Evolutionary conservation across 2,329 filamentous ascomycete species (phyloP), one percentile per base, ranked within the genome.

Genomic region (Albifimbria verrucaria): DNA sequence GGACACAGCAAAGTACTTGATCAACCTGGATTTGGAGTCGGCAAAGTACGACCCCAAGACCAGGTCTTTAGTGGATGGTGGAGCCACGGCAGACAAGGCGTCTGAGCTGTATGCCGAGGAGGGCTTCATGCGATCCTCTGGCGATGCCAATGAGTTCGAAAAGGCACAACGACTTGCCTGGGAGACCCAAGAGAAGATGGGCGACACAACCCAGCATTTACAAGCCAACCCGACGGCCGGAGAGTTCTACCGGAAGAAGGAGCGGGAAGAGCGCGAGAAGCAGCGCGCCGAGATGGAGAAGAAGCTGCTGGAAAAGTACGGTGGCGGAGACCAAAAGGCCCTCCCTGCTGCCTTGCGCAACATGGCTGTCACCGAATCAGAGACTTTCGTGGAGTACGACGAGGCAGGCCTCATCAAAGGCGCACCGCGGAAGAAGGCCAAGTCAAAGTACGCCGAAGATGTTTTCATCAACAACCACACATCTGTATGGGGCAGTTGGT

Each of bases 31-130:
- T 66, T 80, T 96, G 3, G 94, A 99, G 65, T 97, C 92, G 1
- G 94, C 95, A 2, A 95, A 96, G 70, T 99, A 99, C 72, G 93
- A 99, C 65, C 94, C 94, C 0, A 99, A 99, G 69, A 97, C 92
- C 12, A 83, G 94, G 62, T 88, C 89, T 9, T 90, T 99, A 79
- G 88, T 96, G 21, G 90, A 96, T 65, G 86, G 84, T 57, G 91
- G 92, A 47, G 91, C 89, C 7, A 89, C 87, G 26, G 83, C 83
- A 21, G 91, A 95, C 73, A 87, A 87, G 61, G 89, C 90, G 3
- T 89, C 92, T 7, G 85, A 88, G 25, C 72, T 96, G 6, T 93
- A 94, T 52, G 92, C 92, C 4, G 94, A 97, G 63, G 92, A 97
- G 63, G 93, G 93, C 45, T 97, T 96, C 69, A 83, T 96, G 73